Base-by-base conservation (phyloP, 352 stramenopile genomes). In the Globisporangium cederbergense region DNA sequence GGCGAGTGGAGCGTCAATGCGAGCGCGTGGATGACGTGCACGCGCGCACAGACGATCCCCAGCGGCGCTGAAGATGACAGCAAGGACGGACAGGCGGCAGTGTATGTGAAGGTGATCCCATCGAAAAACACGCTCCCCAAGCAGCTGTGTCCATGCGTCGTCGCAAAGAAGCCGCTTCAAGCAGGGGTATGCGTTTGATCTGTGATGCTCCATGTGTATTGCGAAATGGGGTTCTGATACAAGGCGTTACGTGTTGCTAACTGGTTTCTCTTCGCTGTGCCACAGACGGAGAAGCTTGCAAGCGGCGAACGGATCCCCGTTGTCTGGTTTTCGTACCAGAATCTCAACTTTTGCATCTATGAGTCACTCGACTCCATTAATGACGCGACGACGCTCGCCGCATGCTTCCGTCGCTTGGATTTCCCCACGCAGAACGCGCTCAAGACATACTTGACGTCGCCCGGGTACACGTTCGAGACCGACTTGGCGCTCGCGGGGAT, bases 291-390 rank as follows among this genome's bases (percentile, higher is more conserved):
- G 40, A 68, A 47, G 50, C 53, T 65, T 32, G 57, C 67, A 18
- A 67, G 40, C n/a, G 64, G 58, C 13, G 32, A 55, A 46, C 46
- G 69, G 3, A 59, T 82, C 22, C 81, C 79, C 4, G 78, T 80
- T 38, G 62, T 91, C 46, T 90, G 73, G 76, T 93, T 93, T 46
- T 81, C 74, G 25, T 91, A 91, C 62, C 85, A 93, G 65, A 91
- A 93, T 52, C 60, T 91, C 18, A 81, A 76, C n/a, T 91, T 91
- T 57, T 91, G 77, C 65, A 52, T 91, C 18, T 82, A 86, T 45
- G 67, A 77, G 55, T 20, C 34, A 8, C 61, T 76, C 22, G 75
- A 81, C 45, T 58, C 56, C 3, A 56, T 78, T 6, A 64, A 76
- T 45, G 16, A 57, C 51, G 22, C 32, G 60, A 40, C 25, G 30